phyloP scores from a whole-genome alignment of 208 protist species.

The Naegleria lovaniensis region DNA sequence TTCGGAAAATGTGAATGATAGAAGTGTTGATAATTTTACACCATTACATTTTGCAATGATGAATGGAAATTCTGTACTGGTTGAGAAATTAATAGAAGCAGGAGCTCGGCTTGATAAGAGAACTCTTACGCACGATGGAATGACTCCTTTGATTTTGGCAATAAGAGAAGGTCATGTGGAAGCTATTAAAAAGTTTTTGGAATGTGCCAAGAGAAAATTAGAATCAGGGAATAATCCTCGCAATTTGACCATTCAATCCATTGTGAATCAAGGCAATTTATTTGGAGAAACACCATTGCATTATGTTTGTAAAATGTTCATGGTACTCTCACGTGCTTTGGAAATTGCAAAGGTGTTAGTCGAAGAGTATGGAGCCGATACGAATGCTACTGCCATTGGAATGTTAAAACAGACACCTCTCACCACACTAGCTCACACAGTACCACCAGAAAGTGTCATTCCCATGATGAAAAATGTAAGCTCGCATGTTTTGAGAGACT shows the following conservation, averaged over 20 bases:
- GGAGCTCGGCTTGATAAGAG: background rate
- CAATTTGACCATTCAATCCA: background rate
- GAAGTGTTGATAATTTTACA: background rate
- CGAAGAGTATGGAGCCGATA: background rate
- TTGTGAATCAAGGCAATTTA: background rate
- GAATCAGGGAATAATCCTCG: background rate
- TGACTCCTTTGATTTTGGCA: background rate
- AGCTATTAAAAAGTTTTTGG: background rate
- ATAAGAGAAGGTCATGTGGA: background rate
- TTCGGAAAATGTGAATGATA: background rate
- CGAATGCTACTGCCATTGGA: background rate
- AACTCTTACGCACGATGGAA: background rate
- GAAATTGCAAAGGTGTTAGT: background rate
- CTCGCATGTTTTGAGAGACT: background rate
- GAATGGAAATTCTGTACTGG: background rate
- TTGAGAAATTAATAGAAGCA: background rate
- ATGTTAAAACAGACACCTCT: background rate
- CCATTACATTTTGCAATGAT: background rate
- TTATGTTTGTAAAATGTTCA: background rate
- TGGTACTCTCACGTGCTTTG: background rate
- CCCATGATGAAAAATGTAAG: background rate
- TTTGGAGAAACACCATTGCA: background rate
- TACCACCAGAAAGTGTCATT: background rate
- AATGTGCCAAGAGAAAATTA: background rate
- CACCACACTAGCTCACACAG: background rate